A percentile compares a stretch with the other conserved stretches of the same genome.
Evolutionary conservation across 2,329 filamentous ascomycete species (phyloP).

Genomic region (Zalaria sp.): DNA sequence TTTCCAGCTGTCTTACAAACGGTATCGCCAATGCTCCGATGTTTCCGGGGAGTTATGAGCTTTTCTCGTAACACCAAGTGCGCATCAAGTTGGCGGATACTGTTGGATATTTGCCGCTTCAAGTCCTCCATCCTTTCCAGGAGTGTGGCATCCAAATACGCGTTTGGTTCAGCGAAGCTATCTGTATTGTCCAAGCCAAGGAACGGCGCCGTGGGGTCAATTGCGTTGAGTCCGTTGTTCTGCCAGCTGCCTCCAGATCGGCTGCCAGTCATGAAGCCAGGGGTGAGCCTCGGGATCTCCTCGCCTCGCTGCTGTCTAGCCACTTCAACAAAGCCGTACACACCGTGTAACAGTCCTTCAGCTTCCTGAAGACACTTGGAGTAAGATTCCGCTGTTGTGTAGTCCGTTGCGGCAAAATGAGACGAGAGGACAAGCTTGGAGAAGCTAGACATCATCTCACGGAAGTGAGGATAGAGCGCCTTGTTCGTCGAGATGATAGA

Average conservation of each 20-base stretch:
- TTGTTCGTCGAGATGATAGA: conserved; percentile 99
- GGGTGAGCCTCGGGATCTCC: conserved; percentile 81
- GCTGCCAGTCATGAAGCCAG: conserved; percentile 84
- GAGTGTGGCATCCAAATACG: conserved; percentile 59
- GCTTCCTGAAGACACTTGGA: conserved; percentile 94
- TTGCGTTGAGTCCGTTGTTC: conserved; percentile 47
- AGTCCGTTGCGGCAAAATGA: conserved; percentile 92
- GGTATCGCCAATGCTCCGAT: conserved; percentile 67
- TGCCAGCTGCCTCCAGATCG: conserved; percentile 77
- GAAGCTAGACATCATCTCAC: conserved; percentile 99
- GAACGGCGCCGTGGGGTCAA: conserved; percentile 58
- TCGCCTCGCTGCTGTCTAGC: conserved; percentile 87
- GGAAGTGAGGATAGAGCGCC: conserved; percentile 87
- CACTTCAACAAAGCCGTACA: conserved; percentile 93
- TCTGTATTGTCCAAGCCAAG: conserved; percentile 82
- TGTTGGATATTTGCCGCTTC: conserved; percentile 71
- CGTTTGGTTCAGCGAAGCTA: conserved; percentile 53
- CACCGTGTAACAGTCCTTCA: conserved; percentile 86
- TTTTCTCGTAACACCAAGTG: conserved; percentile 65
- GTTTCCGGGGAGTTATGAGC: conserved; percentile 62
- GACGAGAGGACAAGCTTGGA: conserved; percentile 98
- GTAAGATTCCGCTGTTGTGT: conserved; percentile 83
- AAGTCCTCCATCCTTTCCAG: conserved; percentile 76
- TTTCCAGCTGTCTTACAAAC: conserved; percentile 66
- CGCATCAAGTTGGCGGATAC: conserved; percentile 77